A percentile compares a stretch with the other conserved stretches of the same genome.
These are phyloP conservation scores for Paramecium pentaurelia DNA, from an alignment of 73 alveolate species.

Conservation along the genomic window DNA sequence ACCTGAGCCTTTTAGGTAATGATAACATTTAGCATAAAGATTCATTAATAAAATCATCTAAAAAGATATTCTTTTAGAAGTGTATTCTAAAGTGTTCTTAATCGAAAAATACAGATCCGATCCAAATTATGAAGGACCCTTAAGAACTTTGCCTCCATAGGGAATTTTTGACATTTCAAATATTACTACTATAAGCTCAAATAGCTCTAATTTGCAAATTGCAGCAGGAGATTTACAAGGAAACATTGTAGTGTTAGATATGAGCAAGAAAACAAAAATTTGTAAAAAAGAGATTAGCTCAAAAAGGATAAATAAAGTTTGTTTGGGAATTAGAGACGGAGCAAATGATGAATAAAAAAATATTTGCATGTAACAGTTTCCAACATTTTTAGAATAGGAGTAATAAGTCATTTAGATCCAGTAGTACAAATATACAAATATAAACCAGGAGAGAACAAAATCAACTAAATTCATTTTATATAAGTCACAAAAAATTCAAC, in stretches of 20 bases:
- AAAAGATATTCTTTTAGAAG: constrained; percentile 22
- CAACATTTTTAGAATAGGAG: not conserved
- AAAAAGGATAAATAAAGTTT: constrained; percentile 28
- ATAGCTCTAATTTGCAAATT: constrained; percentile 16
- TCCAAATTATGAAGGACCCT: constrained; percentile 62
- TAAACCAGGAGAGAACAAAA: constrained; percentile 51
- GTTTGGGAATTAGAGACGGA: not conserved
- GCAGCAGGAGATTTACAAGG: constrained; percentile 56
- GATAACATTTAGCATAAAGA: not conserved
- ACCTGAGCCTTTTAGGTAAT: constrained; percentile 58
- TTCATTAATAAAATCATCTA: constrained; percentile 45
- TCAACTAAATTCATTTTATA: constrained; percentile 3
- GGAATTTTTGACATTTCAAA: constrained; percentile 52
- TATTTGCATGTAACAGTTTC: constrained; percentile 31
- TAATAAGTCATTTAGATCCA: constrained; percentile 47
- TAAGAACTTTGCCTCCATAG: constrained; percentile 54
- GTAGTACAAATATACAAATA: constrained; percentile 25
- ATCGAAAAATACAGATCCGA: constrained; percentile 57
- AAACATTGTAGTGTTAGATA: constrained; percentile 31
- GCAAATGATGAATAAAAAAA: constrained; percentile 18
- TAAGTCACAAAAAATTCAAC: constrained; percentile 37
- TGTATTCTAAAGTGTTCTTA: constrained; percentile 35
- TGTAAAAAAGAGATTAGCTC: constrained; percentile 50
- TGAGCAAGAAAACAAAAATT: constrained; percentile 50
- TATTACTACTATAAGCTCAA: constrained; percentile 10